A percentile compares a stretch with the other conserved stretches of the same genome.
phyloP scores from a whole-genome alignment of 2,329 filamentous ascomycete species.

The Geosmithia flava region DNA sequence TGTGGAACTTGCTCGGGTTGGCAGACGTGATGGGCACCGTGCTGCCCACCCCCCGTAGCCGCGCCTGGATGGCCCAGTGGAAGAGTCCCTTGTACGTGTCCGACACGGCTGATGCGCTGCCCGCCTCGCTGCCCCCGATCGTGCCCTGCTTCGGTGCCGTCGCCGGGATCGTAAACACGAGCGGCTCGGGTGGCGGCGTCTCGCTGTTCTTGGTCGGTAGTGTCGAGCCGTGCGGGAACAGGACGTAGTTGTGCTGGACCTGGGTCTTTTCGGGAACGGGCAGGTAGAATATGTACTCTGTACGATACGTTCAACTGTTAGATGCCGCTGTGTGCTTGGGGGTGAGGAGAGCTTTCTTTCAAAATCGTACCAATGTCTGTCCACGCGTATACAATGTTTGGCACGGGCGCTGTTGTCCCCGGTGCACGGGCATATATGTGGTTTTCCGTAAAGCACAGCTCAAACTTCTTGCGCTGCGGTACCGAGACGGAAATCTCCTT shows the following conservation, averaged over 20 bases:
- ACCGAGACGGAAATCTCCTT: conserved; percentile 57
- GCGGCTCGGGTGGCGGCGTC: conserved; percentile 34
- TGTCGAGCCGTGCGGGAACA: conserved; percentile 45
- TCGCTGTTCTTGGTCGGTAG: conserved; percentile 33
- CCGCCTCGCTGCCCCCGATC: conserved; percentile 36
- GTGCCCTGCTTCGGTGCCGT: conserved; percentile 48
- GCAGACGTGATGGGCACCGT: conserved; percentile 35
- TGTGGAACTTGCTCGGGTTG: conserved; percentile 45
- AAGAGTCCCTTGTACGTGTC: conserved; percentile 47
- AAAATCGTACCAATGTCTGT: conserved; percentile 41
- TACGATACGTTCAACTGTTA: conserved; percentile 14
- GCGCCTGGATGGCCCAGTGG: conserved; percentile 45
- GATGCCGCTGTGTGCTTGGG: too few species aligned
- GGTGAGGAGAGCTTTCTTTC: too few species aligned
- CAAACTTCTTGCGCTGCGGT: conserved; percentile 57
- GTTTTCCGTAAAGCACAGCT: conserved; percentile 47
- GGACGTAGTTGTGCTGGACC: conserved; percentile 52
- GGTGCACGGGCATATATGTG: conserved; percentile 45
- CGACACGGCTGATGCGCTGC: conserved; percentile 37
- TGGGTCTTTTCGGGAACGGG: conserved; percentile 55
- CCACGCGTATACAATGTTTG: conserved; percentile 46
- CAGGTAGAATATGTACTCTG: conserved; percentile 48
- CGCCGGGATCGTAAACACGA: conserved; percentile 52
- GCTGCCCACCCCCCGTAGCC: conserved; percentile 36
- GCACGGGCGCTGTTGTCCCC: conserved; percentile 36